Conservation (phyloP, 805 yeast genomes). For the Sugiyamaella floridensis region DNA sequence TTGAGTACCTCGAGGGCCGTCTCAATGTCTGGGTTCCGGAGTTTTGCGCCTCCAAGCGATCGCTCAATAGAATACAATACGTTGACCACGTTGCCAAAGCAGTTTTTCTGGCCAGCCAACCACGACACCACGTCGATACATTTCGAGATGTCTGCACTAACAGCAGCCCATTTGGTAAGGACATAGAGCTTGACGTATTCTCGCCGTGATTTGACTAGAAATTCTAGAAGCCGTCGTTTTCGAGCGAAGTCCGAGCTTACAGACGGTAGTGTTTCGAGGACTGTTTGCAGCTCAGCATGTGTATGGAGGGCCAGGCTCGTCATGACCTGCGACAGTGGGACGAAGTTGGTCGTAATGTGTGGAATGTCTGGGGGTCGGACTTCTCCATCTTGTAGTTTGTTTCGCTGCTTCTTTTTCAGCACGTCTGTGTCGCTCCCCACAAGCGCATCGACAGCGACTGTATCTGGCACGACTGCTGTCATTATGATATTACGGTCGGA, state of each 20-base stretch:
- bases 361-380: slow-evolving; percentile 40
- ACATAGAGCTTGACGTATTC: slow-evolving; percentile 83
- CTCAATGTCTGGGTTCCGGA: slow-evolving; percentile 83
- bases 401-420: not conserved
- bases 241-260: slow-evolving; percentile 52
- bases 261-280: slow-evolving; percentile 53
- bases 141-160: slow-evolving; percentile 60
- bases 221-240: slow-evolving; percentile 61
- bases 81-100: slow-evolving; percentile 55
- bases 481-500: too few species aligned
- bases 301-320: slow-evolving; percentile 54
- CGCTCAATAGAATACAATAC: slow-evolving; percentile 63
- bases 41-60: slow-evolving; percentile 76
- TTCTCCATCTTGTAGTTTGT: not conserved
- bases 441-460: not conserved
- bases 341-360: slow-evolving; percentile 64
- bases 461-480: not conserved
- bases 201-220: slow-evolving; percentile 67
- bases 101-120: slow-evolving; percentile 72
- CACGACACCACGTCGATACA: slow-evolving; percentile 84
- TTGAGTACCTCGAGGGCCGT: slow-evolving; percentile 83
- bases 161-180: slow-evolving; percentile 79
- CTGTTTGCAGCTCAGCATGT: slow-evolving; percentile 53
- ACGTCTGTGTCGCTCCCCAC: not conserved
- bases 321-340: slow-evolving; percentile 55